These are phyloP conservation scores for Sphagnum contortum DNA, from an alignment of 225 moss, liverwort and hornwort species.

Conservation along the genomic window DNA sequence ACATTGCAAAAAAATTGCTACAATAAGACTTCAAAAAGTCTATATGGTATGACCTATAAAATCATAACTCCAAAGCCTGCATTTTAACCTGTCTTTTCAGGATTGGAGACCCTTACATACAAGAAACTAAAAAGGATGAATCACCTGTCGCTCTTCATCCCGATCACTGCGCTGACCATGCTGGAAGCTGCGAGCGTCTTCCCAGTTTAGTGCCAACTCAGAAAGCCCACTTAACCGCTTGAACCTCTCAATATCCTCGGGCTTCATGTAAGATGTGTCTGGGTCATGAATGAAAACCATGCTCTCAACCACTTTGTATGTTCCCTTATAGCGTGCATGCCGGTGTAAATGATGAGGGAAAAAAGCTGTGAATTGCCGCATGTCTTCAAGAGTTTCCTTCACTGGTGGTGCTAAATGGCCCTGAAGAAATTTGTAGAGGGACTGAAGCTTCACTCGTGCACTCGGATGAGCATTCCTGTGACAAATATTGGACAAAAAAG, in stretches of 20 bases:
- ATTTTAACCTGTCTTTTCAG: too few species aligned
- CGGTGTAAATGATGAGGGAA: slow-evolving; percentile 84
- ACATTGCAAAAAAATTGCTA: too few species aligned
- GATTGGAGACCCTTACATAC: background rate
- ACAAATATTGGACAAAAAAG: background rate
- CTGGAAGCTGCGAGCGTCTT: slow-evolving; percentile 75
- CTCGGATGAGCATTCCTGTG: slow-evolving; percentile 75
- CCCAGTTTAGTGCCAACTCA: slow-evolving; percentile 65
- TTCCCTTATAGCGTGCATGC: slow-evolving; percentile 92
- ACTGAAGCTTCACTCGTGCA: slow-evolving; percentile 94
- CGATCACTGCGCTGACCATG: slow-evolving; percentile 93
- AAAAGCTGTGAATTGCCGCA: slow-evolving; percentile 81
- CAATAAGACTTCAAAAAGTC: too few species aligned
- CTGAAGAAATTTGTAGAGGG: slow-evolving; percentile 89
- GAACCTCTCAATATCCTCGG: slow-evolving; percentile 76
- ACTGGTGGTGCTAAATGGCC: slow-evolving; percentile 96
- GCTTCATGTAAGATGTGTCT: slow-evolving; percentile 50
- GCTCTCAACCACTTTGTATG: slow-evolving; percentile 96
- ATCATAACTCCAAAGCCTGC: too few species aligned
- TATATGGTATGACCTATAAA: too few species aligned
- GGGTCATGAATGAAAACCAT: slow-evolving; percentile 94
- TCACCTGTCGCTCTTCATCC: slow-evolving; percentile 88
- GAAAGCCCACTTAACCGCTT: slow-evolving; percentile 80
- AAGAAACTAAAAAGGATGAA: background rate
- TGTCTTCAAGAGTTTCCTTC: slow-evolving; percentile 82